Base-by-base conservation (phyloP, 345 rosid species). In the Orychophragmus violaceus region DNA sequence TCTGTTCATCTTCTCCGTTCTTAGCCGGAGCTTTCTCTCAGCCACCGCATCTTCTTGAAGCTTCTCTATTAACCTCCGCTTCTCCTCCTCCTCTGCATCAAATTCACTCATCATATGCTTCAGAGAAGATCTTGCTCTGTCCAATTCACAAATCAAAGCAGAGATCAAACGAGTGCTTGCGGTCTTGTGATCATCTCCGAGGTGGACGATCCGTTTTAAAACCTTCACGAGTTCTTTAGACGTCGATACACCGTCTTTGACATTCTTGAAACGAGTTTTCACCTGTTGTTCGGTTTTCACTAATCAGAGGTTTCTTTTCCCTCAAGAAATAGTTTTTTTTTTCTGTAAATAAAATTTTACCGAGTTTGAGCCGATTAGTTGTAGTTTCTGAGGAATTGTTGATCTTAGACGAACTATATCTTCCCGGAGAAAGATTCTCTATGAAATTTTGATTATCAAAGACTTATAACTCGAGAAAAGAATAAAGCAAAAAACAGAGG, bases 151-250 rank as follows among this genome's bases (percentile, higher is more conserved):
- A 14, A 78, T 42, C 2, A 94, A 58, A 21, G 96, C 99, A 2
- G 90, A 84, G 53, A 87, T 76, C 7, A 94, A 72, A 9, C 96
- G 82, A 9, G 72, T 21, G 46, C 73, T 74, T 16, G 93, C 78
- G 21, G 81, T 57, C 32, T 74, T 46, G 56, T 82, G 83, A 30
- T 79, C 82, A 63, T 88, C 89, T 10, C 80, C 84, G 36, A 81
- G 74, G 35, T 85, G 84, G 24, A 84, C 80, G 3, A 93, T 57
- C 5, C 78, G 84, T 50, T 74, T 84, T 76, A 94, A 46, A 44
- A 90, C 89, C 64, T 90, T 88, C 17, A 85, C 58, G 22, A 90
- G 88, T 48, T 94, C 99, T 74, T 84, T 90, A 2, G 96, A 88
- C 13, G 95, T 82, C 12, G 64, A 74, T 59, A 94, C 66, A 21